Conservation (phyloP, 139 green algal genomes). For the Gonium pectorale region DNA sequence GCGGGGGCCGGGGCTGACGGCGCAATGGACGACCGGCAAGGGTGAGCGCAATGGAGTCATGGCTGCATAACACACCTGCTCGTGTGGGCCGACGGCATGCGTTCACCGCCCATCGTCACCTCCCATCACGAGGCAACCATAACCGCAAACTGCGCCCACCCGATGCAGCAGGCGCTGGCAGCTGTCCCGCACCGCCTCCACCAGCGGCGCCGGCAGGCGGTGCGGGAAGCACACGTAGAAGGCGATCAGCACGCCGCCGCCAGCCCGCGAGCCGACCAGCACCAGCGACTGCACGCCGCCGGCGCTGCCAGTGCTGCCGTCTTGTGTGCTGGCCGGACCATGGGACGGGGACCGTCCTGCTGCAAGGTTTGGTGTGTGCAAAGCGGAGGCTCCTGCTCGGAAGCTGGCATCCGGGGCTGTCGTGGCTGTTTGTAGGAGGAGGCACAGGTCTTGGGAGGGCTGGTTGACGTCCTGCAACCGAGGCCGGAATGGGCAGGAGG, state of each 20-base stretch:
- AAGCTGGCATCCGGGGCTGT: too few species aligned
- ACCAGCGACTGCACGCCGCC: slow-evolving; percentile 4
- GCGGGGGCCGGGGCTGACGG: background rate
- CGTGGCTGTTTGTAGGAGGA: background rate
- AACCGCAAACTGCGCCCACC: slow-evolving; percentile 5
- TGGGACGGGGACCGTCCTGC: too few species aligned
- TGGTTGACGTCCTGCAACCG: slow-evolving; percentile 5
- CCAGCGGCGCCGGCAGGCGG: slow-evolving; percentile 10
- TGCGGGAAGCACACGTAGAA: slow-evolving; percentile 36
- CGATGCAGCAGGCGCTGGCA: slow-evolving; percentile 20
- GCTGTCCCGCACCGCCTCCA: slow-evolving; percentile 4
- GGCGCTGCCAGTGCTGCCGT: background rate
- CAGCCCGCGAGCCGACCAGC: background rate
- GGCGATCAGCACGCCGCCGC: background rate
- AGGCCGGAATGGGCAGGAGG: background rate
- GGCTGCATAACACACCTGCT: too few species aligned
- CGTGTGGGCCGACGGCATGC: too few species aligned
- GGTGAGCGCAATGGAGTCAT: too few species aligned
- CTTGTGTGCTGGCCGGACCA: too few species aligned
- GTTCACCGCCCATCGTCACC: background rate
- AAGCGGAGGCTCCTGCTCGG: background rate
- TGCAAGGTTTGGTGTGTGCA: too few species aligned
- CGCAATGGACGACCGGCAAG: background rate
- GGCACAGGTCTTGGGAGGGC: slow-evolving; percentile 7
- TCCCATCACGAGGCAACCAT: background rate